Base-by-base conservation (phyloP, 176 grass and related monocot genomes). In the Zea luxurians region DNA sequence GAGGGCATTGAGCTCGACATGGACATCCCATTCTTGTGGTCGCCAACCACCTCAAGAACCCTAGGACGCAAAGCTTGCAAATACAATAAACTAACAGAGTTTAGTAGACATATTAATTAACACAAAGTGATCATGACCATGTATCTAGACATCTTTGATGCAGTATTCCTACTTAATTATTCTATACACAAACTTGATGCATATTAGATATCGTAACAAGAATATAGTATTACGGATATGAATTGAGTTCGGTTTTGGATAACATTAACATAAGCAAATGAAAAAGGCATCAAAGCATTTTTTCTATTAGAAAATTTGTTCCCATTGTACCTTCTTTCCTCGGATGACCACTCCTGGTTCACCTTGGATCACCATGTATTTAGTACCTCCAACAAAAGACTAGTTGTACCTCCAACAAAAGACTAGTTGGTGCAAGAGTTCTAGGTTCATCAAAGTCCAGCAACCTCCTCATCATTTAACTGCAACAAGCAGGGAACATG, bases 321-420 rank as follows among this genome's bases (percentile, higher is more conserved):
- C 9, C 0, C 5, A 38, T 15, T 3, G 15, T 78, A 94, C 89
- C 92, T 91, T 94, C 80, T 94, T 94, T 79, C 92, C 92, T 71
- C 92, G 77, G 82, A 94, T 94, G 77, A 91, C 92, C 79, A 40
- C 80, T n/a, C 63, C 80, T n/a, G 83, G 55, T 94, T 94, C 92
- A 71, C 92, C 92, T 86, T 89, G 86, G 82, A 94, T 94, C 70
- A 94, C 92, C 92, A 94, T 94, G 86, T 94, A 94, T 78, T 94
- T 94, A 59, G 89, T 59, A 61, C 83, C 73, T 64, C 83, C 89
- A 57, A 94, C 73, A 77, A 74, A 89, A 79, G n/a, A n/a, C n/a
- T n/a, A n/a, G n/a, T n/a, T n/a, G 89, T 59, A 61, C 83, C 73
- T 64, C 83, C 89, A 57, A 94, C 73, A 77, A 74, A 27, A 94